These are phyloP conservation scores for Ramalina peruviana DNA, from an alignment of 495 filamentous ascomycete species.

Conservation along the genomic window DNA sequence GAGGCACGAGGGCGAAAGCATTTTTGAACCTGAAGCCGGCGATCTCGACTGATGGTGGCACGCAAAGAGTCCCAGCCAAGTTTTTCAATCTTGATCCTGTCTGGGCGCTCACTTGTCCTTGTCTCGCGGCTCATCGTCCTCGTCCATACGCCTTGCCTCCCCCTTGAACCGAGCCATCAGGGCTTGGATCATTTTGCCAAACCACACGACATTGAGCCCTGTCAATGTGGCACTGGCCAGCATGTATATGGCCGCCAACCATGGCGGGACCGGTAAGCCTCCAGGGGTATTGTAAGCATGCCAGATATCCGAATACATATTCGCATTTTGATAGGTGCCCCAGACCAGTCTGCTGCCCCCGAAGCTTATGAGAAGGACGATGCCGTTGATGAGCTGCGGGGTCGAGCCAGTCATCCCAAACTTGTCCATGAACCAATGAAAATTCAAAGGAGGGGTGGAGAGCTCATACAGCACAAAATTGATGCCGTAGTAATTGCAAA, in stretches of 20 bases:
- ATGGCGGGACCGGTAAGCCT: constrained; percentile 43
- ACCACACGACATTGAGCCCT: constrained; percentile 87
- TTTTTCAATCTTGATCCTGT: background rate
- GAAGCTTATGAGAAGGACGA: constrained; percentile 53
- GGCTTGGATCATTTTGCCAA: constrained; percentile 85
- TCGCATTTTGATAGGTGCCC: constrained; percentile 70
- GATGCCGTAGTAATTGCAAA: constrained; percentile 82
- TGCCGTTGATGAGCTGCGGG: constrained; percentile 76
- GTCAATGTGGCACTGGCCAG: constrained; percentile 65
- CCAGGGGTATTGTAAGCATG: constrained; percentile 34
- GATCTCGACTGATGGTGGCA: constrained; percentile 7
- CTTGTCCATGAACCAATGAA: constrained; percentile 99
- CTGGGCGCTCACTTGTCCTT: background rate
- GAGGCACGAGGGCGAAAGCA: constrained; percentile 5
- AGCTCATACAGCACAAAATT: constrained; percentile 97
- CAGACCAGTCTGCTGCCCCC: constrained; percentile 80
- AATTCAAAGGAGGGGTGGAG: constrained; percentile 81
- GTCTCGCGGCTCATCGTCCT: background rate
- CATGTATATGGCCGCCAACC: constrained; percentile 69
- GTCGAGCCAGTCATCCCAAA: constrained; percentile 80
- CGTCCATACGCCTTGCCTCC: background rate
- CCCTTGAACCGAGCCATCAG: constrained; percentile 65
- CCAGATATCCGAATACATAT: constrained; percentile 74
- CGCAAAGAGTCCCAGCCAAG: too few relatives aligned
- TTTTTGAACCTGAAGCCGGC: constrained; percentile 11